phyloP scores from a whole-genome alignment of 495 filamentous ascomycete species.

The Durotheca rogersii region DNA sequence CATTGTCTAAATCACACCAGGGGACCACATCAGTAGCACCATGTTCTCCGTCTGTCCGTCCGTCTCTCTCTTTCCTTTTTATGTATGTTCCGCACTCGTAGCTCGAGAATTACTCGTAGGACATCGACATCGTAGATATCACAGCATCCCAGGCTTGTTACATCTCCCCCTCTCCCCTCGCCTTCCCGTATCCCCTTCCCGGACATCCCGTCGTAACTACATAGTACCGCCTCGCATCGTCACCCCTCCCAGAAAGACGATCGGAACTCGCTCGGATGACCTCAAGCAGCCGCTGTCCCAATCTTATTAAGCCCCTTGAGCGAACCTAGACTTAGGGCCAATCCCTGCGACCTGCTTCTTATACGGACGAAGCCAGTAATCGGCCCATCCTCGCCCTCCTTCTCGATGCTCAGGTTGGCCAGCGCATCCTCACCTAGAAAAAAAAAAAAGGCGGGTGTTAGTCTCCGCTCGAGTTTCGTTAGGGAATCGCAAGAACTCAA shows the following conservation, averaged over 20 bases:
- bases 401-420: slow-evolving; percentile 96
- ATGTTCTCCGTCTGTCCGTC: too few relatives aligned
- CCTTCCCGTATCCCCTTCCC: too few relatives aligned
- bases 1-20: slow-evolving; percentile 32
- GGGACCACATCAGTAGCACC: slow-evolving; percentile 24
- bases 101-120: slow-evolving; percentile 18
- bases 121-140: slow-evolving; percentile 30
- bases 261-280: not conserved
- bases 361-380: slow-evolving; percentile 99
- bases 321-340: slow-evolving; percentile 90
- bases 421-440: slow-evolving; percentile 92
- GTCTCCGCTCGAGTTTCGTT: too few relatives aligned
- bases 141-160: slow-evolving; percentile 9
- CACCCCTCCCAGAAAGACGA: not conserved
- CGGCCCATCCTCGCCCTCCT: slow-evolving; percentile 91
- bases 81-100: slow-evolving; percentile 23
- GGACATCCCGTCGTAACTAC: slow-evolving; percentile 6
- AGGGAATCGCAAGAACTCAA: slow-evolving; percentile 1
- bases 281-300: slow-evolving; percentile 49
- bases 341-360: slow-evolving; percentile 92
- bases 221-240: not conserved
- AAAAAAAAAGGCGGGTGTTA: too few relatives aligned
- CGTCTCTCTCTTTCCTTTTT: slow-evolving; percentile 16
- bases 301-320: slow-evolving; percentile 94
- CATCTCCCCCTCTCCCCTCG: slow-evolving; percentile 1